A percentile compares a stretch with the other conserved stretches of the same genome.
Conservation (phyloP, 495 filamentous ascomycete species). For the Aspergillus nanangensis region DNA sequence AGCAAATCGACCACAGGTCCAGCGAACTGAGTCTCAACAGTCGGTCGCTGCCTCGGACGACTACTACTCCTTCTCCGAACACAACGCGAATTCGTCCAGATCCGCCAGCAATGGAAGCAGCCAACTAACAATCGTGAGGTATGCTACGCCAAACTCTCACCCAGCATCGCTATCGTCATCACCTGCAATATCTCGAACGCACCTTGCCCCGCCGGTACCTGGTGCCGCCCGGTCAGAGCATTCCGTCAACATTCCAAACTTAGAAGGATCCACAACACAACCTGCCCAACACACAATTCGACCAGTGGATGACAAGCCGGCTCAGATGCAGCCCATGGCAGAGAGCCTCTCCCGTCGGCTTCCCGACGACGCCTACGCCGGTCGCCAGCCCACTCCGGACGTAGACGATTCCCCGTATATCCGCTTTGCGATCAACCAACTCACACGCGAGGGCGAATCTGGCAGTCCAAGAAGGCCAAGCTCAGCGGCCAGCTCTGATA, state of each 20-base stretch:
- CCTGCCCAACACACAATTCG: conserved; percentile 27
- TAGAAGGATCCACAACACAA: conserved; percentile 23
- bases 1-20: conserved; percentile 53
- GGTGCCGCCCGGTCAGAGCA: conserved; percentile 18
- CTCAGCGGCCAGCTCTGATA: conserved; percentile 36
- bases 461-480: conserved; percentile 25
- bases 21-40: conserved; percentile 50
- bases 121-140: conserved; percentile 43
- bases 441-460: conserved; percentile 62
- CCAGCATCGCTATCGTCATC: conserved; percentile 28
- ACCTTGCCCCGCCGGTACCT: conserved; percentile 18
- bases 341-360: conserved; percentile 25
- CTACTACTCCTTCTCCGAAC: conserved; percentile 60
- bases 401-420: conserved; percentile 67
- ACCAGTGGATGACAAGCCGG: conserved; percentile 30
- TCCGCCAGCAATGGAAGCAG: conserved; percentile 42
- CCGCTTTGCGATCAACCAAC: conserved; percentile 67
- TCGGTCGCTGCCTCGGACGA: conserved; percentile 63
- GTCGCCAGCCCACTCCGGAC: conserved; percentile 53
- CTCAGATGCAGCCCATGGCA: conserved; percentile 22
- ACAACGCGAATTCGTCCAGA: conserved; percentile 36
- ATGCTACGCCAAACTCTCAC: conserved; percentile 45
- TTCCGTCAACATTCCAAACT: conserved; percentile 8
- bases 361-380: conserved; percentile 29
- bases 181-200: conserved; percentile 23